Evolutionary conservation across 2,329 filamentous ascomycete genomes (phyloP), one percentile per base, ranked within the genome.

Genomic region (Colletotrichum sp.): DNA sequence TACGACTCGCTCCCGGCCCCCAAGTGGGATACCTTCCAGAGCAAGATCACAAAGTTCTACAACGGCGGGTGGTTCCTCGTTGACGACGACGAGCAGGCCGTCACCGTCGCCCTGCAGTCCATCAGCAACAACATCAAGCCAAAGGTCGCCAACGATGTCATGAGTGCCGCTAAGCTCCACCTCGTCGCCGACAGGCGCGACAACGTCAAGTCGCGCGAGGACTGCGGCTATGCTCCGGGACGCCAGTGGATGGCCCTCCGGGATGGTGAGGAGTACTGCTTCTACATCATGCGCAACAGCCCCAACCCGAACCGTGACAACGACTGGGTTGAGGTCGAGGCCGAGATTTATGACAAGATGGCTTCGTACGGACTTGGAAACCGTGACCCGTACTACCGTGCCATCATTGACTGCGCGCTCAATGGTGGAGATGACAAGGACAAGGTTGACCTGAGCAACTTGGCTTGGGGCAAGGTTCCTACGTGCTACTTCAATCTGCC

Each of bases 11-110:
- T 76, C 5, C 74, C 70, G 9, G 70, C 64, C 13, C 70, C 74
- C 1, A 76, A 65, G 28, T 65, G 57, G 57, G 74, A 76, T 16
- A 70, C 65, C 12, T 69, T 36, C 59, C 44, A 52, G 44, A 52
- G 44, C 65, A 74, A 67, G 32, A 74, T 76, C 16, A 49, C 75
- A 49, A 76, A 74, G 60, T 76, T 76, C 66, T 76, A 70, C 39
- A 76, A 76, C 66, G 66, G 70, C 34, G 75, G 75, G 6, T 76
- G 70, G 70, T 76, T 69, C 44, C 66, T 76, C 15, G 18, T 76
- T 13, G 65, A 74, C 34, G 75, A 76, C 18, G 66, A 76, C 36
- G 64, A 67, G 34, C n/a, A 52, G 15, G 60, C 62, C 62, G 75
- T 74, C 32, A 62, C 44, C 9, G 44, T 55, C 32, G 49, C 67